These are phyloP conservation scores for Linnemannia hyalina DNA, from an alignment of 192 early-diverging fungal genomes.

Conservation along the genomic window DNA sequence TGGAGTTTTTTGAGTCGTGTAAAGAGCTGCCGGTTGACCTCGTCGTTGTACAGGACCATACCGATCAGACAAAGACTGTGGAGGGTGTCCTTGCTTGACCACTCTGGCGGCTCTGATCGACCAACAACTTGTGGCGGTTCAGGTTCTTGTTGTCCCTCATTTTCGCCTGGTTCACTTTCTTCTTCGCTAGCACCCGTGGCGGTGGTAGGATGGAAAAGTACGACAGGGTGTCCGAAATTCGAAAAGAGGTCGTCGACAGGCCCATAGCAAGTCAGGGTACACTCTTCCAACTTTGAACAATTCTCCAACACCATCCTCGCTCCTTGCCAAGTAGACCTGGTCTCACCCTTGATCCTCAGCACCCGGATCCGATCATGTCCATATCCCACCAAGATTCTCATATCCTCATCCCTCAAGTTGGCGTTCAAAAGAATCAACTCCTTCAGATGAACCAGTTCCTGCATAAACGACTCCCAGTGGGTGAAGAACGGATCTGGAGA, in stretches of 20 bases:
- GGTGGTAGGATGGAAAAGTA: not conserved
- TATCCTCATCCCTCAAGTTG: not conserved
- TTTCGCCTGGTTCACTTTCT: not conserved
- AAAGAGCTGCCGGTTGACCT: not conserved
- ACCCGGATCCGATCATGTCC: not conserved
- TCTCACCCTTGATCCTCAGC: not conserved
- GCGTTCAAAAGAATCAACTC: not conserved
- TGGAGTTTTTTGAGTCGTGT: not conserved
- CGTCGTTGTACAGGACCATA: not conserved
- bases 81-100: not conserved
- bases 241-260: not conserved
- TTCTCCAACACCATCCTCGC: slow-evolving; percentile 3
- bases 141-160: not conserved
- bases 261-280: not conserved
- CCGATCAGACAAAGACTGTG: not conserved
- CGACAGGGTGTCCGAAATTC: not conserved
- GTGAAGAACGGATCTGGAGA: not conserved
- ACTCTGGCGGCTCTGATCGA: not conserved
- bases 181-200: not conserved
- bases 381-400: not conserved
- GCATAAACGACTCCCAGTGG: not conserved
- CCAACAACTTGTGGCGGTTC: not conserved
- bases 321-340: not conserved
- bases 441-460: not conserved
- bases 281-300: not conserved